These are phyloP conservation scores for Metarhizium brunneum DNA, from an alignment of 2,329 filamentous ascomycete genomes.

Conservation along the genomic window DNA sequence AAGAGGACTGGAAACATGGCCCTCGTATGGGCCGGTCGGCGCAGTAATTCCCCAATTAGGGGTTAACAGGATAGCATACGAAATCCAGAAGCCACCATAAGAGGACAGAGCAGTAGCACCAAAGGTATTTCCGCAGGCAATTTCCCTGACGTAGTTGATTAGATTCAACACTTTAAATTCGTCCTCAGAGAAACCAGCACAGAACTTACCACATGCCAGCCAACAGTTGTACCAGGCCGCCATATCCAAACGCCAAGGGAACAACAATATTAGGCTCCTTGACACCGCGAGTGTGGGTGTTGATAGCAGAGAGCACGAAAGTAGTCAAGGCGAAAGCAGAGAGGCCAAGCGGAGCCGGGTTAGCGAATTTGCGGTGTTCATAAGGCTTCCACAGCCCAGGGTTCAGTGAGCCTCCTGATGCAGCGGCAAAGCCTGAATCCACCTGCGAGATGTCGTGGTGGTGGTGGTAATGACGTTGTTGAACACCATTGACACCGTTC, in stretches of 20 bases:
- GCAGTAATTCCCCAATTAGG: conserved; percentile 53
- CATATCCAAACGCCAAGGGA: conserved; percentile 62
- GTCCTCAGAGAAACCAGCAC: neutral
- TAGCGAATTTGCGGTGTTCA: conserved; percentile 65
- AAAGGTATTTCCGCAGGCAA: conserved; percentile 81
- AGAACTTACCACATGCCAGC: conserved; percentile 77
- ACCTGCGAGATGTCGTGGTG: conserved; percentile 17
- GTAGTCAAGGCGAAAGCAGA: conserved; percentile 75
- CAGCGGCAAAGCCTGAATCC: conserved; percentile 20
- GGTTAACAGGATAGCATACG: conserved; percentile 63
- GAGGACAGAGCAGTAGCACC: conserved; percentile 74
- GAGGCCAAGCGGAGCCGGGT: conserved; percentile 70
- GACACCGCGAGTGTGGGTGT: conserved; percentile 56
- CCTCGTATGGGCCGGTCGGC: conserved; percentile 34
- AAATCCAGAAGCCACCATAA: conserved; percentile 78
- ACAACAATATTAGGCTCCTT: conserved; percentile 56
- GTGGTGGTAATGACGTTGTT: conserved; percentile 12
- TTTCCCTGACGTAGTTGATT: conserved; percentile 50
- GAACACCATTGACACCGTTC: conserved; percentile 5
- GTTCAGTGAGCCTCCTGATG: conserved; percentile 67
- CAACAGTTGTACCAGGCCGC: conserved; percentile 67
- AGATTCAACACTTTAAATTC: neutral
- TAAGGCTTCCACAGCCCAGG: conserved; percentile 56
- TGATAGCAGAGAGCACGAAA: conserved; percentile 68
- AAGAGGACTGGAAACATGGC: conserved; percentile 45